A percentile compares a stretch with the other conserved stretches of the same genome.
These are phyloP conservation scores for Coccinonectria pachysandricola DNA, from an alignment of 2,329 filamentous ascomycete genomes.

Conservation along the genomic window DNA sequence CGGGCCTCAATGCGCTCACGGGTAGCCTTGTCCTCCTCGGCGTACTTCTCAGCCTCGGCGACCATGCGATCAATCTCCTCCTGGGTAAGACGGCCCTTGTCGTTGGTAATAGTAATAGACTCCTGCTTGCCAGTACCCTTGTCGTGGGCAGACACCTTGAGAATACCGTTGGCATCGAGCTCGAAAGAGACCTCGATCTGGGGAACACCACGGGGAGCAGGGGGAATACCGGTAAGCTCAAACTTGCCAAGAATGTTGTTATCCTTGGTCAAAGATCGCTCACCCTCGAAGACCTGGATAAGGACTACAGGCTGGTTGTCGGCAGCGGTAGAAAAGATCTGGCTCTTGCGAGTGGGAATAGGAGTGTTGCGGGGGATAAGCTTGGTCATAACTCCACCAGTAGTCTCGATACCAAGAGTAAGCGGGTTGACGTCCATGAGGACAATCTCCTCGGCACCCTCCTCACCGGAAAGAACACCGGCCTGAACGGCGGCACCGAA, in stretches of 20 bases:
- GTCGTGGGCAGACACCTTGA: constrained; percentile 91
- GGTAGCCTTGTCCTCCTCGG: constrained; percentile 97
- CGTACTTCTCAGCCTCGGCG: constrained; percentile 94
- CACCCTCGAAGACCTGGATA: constrained; percentile 93
- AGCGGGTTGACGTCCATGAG: constrained; percentile 97
- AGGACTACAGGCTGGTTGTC: constrained; percentile 94
- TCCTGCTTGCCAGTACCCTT: constrained; percentile 98
- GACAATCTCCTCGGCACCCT: constrained; percentile 68
- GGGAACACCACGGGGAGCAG: constrained; percentile 89
- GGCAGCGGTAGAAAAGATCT: constrained; percentile 94
- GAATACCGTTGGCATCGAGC: constrained; percentile 95
- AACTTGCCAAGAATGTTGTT: constrained; percentile 98
- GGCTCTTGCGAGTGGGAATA: constrained; percentile 92
- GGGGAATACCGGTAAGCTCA: constrained; percentile 90
- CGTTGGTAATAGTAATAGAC: constrained; percentile 98
- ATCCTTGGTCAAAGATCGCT: constrained; percentile 88
- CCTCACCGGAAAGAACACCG: constrained; percentile 86
- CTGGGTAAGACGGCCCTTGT: constrained; percentile 92
- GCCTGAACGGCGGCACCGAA: constrained; percentile 96
- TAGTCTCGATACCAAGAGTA: constrained; percentile 94
- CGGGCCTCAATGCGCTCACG: constrained; percentile 94
- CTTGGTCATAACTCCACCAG: constrained; percentile 95
- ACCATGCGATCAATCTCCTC: constrained; percentile 99
- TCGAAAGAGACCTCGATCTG: constrained; percentile 98
- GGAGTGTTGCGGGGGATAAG: constrained; percentile 89